These are phyloP conservation scores for Saccharomycopsis phalli DNA, from an alignment of 1,139 yeast species.

Conservation along the genomic window DNA sequence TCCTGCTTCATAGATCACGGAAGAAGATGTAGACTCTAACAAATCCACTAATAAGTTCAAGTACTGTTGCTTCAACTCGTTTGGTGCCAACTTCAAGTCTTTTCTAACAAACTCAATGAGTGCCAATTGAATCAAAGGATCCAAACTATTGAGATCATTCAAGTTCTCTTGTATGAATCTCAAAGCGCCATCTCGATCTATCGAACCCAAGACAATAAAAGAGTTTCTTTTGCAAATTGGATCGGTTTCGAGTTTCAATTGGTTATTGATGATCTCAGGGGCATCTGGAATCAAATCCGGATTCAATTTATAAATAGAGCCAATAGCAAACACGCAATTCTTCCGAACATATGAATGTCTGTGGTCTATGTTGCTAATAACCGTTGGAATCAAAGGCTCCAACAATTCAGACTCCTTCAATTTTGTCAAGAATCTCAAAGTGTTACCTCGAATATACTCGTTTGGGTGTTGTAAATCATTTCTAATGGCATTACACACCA, in stretches of 20 bases:
- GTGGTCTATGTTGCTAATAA: conserved; percentile 84
- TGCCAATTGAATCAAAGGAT: conserved; percentile 79
- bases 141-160: conserved; percentile 55
- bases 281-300: conserved; percentile 93
- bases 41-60: conserved; percentile 65
- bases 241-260: conserved; percentile 77
- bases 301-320: conserved; percentile 72
- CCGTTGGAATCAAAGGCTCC: conserved; percentile 92
- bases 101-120: conserved; percentile 86
- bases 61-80: conserved; percentile 63
- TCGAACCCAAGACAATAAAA: conserved; percentile 74
- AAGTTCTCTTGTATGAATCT: conserved; percentile 71
- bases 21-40: conserved; percentile 60
- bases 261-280: conserved; percentile 66
- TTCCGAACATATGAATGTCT: conserved; percentile 97
- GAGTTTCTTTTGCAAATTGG: conserved; percentile 95
- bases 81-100: conserved; percentile 52
- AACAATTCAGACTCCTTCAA: conserved; percentile 87
- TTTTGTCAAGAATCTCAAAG: conserved; percentile 84
- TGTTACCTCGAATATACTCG: conserved; percentile 92
- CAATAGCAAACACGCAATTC: conserved; percentile 89
- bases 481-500: conserved; percentile 95
- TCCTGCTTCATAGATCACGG: conserved; percentile 90
- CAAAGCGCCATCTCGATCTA: conserved; percentile 80
- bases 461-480: conserved; percentile 97